A percentile compares a stretch with the other conserved stretches of the same genome.
phyloP scores from a whole-genome alignment of 75 land plant species.

The Adiantum capillusveneris region DNA sequence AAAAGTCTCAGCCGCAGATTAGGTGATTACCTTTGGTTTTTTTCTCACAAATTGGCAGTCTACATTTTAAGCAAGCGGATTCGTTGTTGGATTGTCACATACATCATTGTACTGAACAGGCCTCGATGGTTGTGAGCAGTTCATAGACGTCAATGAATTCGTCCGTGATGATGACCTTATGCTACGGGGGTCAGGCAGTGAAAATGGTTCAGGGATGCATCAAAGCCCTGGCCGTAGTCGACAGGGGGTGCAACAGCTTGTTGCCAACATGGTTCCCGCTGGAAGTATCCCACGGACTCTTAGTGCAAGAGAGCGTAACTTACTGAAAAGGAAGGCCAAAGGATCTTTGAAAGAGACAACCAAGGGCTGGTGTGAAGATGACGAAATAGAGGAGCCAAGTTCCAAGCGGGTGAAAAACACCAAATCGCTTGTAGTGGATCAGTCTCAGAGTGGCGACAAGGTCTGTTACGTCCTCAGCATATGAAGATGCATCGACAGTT shows the following conservation, averaged over 20 bases:
- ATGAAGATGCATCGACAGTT: too few relatives aligned
- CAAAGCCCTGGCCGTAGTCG: constrained; percentile 3
- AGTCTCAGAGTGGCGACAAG: constrained; percentile 39
- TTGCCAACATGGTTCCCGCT: constrained; percentile 67
- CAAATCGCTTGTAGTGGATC: constrained; percentile 37
- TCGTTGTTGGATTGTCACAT: background rate
- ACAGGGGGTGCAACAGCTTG: constrained; percentile 62
- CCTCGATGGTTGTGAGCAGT: constrained; percentile 89
- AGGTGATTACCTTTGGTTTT: constrained; percentile 38
- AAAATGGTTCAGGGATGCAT: constrained; percentile 5
- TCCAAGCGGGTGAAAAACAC: constrained; percentile 27
- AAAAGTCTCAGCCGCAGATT: constrained; percentile 81
- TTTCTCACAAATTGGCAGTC: background rate
- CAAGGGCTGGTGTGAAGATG: constrained; percentile 73
- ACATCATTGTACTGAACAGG: constrained; percentile 28
- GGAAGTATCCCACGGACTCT: constrained; percentile 44
- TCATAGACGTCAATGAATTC: constrained; percentile 94
- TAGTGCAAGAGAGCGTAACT: constrained; percentile 86
- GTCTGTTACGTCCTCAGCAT: constrained; percentile 4
- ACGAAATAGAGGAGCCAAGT: constrained; percentile 42
- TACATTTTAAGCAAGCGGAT: background rate
- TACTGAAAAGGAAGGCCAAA: constrained; percentile 91
- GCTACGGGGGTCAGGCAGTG: background rate
- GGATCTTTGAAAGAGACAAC: constrained; percentile 61
- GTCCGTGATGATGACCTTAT: constrained; percentile 93